phyloP scores from a whole-genome alignment of 768 basidiomycete genomes.

The Daedalea quercina region DNA sequence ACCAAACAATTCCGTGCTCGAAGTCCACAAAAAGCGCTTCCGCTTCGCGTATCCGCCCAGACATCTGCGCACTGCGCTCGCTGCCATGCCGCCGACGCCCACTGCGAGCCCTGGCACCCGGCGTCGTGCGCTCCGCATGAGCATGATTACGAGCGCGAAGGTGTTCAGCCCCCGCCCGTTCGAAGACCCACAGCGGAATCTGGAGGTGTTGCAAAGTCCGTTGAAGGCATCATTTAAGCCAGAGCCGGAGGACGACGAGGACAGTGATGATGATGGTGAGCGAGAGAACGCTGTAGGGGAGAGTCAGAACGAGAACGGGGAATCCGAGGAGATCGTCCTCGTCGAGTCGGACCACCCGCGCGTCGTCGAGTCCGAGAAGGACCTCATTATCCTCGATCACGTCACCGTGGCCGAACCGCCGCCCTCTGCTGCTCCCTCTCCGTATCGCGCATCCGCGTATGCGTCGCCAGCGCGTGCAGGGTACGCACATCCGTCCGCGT shows the following conservation, averaged over 20 bases:
- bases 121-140: slow-evolving; percentile 50
- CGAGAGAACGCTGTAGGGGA: slow-evolving; percentile 10
- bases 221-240: slow-evolving; percentile 28
- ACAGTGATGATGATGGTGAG: not conserved
- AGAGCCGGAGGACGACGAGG: not conserved
- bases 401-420: slow-evolving; percentile 32
- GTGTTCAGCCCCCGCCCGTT: slow-evolving; percentile 66
- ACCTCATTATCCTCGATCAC: slow-evolving; percentile 64
- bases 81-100: slow-evolving; percentile 41
- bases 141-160: slow-evolving; percentile 70
- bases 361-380: slow-evolving; percentile 63
- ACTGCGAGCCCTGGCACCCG: slow-evolving; percentile 25
- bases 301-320: slow-evolving; percentile 27
- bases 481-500: too few relatives aligned
- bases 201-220: slow-evolving; percentile 56
- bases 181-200: slow-evolving; percentile 52
- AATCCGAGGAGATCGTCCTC: slow-evolving; percentile 38
- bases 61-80: slow-evolving; percentile 43
- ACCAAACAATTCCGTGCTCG: slow-evolving; percentile 57
- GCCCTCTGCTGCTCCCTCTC: slow-evolving; percentile 3
- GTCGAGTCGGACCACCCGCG: slow-evolving; percentile 62
- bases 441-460: slow-evolving; percentile 2
- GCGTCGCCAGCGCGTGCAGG: not conserved
- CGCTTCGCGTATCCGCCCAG: slow-evolving; percentile 73
- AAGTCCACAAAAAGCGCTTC: slow-evolving; percentile 65